Evolutionary conservation across 805 yeast genomes (phyloP), one percentile per base, ranked within the genome.

Genomic region (Saccharomyces eubayanus): DNA sequence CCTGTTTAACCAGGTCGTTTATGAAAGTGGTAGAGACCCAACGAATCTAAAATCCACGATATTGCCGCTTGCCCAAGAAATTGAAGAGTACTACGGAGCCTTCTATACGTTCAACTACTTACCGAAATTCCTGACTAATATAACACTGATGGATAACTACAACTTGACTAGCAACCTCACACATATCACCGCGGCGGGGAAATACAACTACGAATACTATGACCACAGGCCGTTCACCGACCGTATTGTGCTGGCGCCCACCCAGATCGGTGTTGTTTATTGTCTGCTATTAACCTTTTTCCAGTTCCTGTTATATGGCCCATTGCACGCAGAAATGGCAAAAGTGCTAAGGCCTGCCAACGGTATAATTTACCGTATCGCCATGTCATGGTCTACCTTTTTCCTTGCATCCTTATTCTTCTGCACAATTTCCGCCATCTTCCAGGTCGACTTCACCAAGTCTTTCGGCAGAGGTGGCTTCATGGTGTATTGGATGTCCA

Each of bases 211-310:
- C 53, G 36, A 57, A 0, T 66, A 57, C 46, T 47, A 62, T 3
- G 89, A 86, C 62, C 66, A 73, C 51, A 71, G 74, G 16, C 86
- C 87, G 1, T 73, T 71, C 51, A 65, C 67, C 0, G 72, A 81
- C 60, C 72, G 79, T 2, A 80, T 80, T 5, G 63, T 83, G n/a
- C 58, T 77, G 41, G 89, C 90, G 0, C 89, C 90, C 5, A 68
- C 81, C 1, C 92, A 87, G 67, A 83, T 87, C 56, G 95, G 95
- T 51, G 75, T 85, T 55, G 84, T 88, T 65, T 87, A 81, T 64
- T 72, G 84, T 63, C 76, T 87, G 58, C 82, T 87, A 63, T 67
- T 86, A 52, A 81, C 94, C 3, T 84, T 87, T 63, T 84, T 87
- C 77, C 85, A 83, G 60, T 78, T 85, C 61, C 78, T 68, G 47